Evolutionary conservation across 805 yeast genomes (phyloP).

Genomic region (Metschnikowia anglica): DNA sequence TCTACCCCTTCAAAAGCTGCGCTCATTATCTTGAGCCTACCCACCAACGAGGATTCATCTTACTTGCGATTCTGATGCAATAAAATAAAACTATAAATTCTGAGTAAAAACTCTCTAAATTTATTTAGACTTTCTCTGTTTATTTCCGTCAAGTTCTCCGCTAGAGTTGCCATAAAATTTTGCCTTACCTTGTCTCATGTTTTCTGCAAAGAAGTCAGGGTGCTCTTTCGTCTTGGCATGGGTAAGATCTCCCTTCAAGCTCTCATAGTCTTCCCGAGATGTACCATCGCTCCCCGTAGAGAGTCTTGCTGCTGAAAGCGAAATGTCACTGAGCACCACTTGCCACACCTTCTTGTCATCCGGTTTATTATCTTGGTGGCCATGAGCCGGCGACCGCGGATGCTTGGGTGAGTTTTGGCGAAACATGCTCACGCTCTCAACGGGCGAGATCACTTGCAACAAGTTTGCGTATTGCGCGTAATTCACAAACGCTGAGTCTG

Average conservation of each 20-base stretch:
- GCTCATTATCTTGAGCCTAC: no score
- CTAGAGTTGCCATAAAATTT: constrained; percentile 9
- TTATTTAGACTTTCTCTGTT: background rate
- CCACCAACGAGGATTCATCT: no score
- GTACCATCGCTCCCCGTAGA: constrained; percentile 33
- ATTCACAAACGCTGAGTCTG: constrained; percentile 5
- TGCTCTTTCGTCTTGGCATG: constrained; percentile 24
- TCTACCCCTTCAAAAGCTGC: no score
- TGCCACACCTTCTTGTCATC: constrained; percentile 27
- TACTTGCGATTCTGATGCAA: no score
- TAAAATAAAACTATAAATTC: no score
- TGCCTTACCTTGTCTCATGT: constrained; percentile 20
- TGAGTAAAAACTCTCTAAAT: no score
- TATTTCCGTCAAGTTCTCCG: background rate
- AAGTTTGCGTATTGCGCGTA: constrained; percentile 9
- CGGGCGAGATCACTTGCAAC: constrained; percentile 8
- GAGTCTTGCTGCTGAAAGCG: constrained; percentile 37
- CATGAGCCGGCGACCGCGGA: constrained; percentile 2
- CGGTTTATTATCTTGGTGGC: background rate
- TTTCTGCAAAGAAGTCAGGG: constrained; percentile 22
- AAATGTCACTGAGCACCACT: constrained; percentile 32
- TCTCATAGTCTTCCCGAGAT: constrained; percentile 23
- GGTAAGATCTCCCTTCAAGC: constrained; percentile 30
- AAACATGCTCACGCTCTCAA: constrained; percentile 7
- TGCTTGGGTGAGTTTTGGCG: constrained; percentile 6